Conservation (phyloP, 1,284 basidiomycete genomes). For the Trametes versicolor region DNA sequence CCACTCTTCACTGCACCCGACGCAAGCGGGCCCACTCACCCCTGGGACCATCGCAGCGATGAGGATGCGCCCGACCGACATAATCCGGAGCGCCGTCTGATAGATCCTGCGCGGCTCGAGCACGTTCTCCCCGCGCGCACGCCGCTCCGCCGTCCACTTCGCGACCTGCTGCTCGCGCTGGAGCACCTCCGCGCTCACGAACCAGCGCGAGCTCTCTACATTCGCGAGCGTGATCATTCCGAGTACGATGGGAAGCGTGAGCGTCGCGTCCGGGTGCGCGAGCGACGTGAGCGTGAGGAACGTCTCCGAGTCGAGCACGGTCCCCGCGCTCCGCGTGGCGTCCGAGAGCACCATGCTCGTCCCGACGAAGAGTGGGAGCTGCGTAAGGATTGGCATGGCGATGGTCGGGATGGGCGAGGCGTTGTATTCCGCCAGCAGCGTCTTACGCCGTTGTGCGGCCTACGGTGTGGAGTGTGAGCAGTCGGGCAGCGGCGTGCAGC, state of each 20-base stretch:
- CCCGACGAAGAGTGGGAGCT: conserved; percentile 79
- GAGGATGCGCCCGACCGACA: conserved; percentile 79
- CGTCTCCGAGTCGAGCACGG: conserved; percentile 76
- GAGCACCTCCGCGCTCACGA: conserved; percentile 64
- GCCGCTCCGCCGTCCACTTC: conserved; percentile 53
- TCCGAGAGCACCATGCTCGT: conserved; percentile 68
- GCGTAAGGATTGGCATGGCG: conserved; percentile 68
- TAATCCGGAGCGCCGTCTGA: conserved; percentile 66
- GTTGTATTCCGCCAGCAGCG: conserved; percentile 64
- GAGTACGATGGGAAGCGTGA: conserved; percentile 73
- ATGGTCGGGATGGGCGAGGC: conserved; percentile 71
- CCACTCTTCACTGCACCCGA: conserved; percentile 4
- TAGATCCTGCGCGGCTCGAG: conserved; percentile 65
- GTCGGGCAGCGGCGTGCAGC: conserved; percentile 21
- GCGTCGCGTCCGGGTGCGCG: conserved; percentile 75
- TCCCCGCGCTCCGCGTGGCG: conserved; percentile 62
- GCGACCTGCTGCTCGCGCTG: conserved; percentile 58
- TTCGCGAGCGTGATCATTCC: conserved; percentile 82
- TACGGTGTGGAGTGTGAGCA: conserved; percentile 40
- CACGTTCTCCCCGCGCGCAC: conserved; percentile 49
- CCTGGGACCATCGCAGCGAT: conserved; percentile 83
- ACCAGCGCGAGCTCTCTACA: conserved; percentile 79
- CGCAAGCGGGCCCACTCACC: conserved; percentile 54
- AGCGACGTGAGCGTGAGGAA: conserved; percentile 79
- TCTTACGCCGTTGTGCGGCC: conserved; percentile 65